Evolutionary conservation across 2,329 filamentous ascomycete species (phyloP), one percentile per base, ranked within the genome.

Genomic region (Ambrosiella beaveri): DNA sequence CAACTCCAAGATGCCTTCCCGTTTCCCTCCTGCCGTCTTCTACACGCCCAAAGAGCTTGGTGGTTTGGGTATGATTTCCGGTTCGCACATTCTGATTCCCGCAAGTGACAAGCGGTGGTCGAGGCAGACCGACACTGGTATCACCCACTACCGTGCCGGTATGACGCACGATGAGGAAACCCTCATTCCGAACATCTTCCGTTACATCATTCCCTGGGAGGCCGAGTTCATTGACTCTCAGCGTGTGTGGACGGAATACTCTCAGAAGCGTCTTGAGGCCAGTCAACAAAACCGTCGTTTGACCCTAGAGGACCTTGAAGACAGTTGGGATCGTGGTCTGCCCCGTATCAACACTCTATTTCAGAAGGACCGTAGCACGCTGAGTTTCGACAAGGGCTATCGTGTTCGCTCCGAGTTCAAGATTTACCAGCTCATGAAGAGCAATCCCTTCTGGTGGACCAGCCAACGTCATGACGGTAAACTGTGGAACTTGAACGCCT

Each of bases 131-230:
- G 94, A 98, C 67, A 89, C 88, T 40, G 94, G 93, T 36, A 89
- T 98, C 56, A 97, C 91, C 6, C 93, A 98, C 69, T 98, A 94
- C 74, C 84, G 93, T 61, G 86, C 90, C 61, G 93, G 93, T 71
- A 98, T 98, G 93, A 93, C 89, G 17, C 90, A 97, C 65, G 90
- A 97, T 62, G 91, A 97, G 68, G 93, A 98, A 71, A 97, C 93
- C 0, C 73, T 98, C 57, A 98, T 98, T 61, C 93, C 93, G 8
- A 97, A 98, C 68, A 98, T 98, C 65, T 97, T 97, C 82, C 84
- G 93, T 61, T 98, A 98, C 71, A 97, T 98, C 68, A 95, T 97
- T 63, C 91, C 93, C 0, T 98, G 93, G 93, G 93, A 98, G 69
- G 88, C 91, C 1, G 93, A 98, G 69, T 98, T 98, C 71, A 95